phyloP scores from a whole-genome alignment of 1,284 basidiomycete species.

The Anthracocystis walkeri region DNA sequence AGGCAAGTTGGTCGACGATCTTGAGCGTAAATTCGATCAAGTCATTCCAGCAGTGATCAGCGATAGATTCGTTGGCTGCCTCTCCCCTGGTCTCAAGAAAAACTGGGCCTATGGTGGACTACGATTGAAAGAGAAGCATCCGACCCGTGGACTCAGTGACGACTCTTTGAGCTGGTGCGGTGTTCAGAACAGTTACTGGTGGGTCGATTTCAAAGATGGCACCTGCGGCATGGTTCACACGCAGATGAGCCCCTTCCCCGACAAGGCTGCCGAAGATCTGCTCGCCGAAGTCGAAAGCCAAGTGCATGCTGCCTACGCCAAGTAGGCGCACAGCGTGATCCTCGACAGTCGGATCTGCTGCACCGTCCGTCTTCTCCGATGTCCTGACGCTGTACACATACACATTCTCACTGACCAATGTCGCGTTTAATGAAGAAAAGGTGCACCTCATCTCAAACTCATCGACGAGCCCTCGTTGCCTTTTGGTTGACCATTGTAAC shows the following conservation, averaged over 20 bases:
- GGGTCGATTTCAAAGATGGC: slow-evolving; percentile 27
- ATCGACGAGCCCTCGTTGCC: too few relatives aligned
- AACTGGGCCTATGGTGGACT: slow-evolving; percentile 29
- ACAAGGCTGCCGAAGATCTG: slow-evolving; percentile 21
- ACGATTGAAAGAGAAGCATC: slow-evolving; percentile 22
- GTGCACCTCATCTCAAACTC: too few relatives aligned
- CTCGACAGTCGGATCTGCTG: too few relatives aligned
- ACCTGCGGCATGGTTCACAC: slow-evolving; percentile 29
- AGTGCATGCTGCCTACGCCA: slow-evolving; percentile 22
- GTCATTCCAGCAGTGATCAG: slow-evolving; percentile 21
- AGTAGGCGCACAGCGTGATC: neutral
- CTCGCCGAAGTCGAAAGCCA: slow-evolving; percentile 24
- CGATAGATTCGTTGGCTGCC: slow-evolving; percentile 15
- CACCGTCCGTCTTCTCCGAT: neutral
- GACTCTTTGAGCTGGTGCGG: slow-evolving; percentile 26
- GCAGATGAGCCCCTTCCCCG: slow-evolving; percentile 29
- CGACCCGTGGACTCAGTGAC: slow-evolving; percentile 25
- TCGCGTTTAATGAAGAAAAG: neutral
- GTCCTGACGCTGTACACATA: neutral
- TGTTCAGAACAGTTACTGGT: slow-evolving; percentile 29
- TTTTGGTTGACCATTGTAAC: too few relatives aligned
- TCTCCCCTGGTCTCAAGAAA: slow-evolving; percentile 21
- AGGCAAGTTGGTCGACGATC: slow-evolving; percentile 9
- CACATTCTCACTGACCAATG: neutral
- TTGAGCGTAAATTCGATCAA: slow-evolving; percentile 22